A percentile compares a stretch with the other conserved stretches of the same genome.
Conservation (phyloP, 2,329 filamentous ascomycete species). For the Ceratocystiopsis sp. region DNA sequence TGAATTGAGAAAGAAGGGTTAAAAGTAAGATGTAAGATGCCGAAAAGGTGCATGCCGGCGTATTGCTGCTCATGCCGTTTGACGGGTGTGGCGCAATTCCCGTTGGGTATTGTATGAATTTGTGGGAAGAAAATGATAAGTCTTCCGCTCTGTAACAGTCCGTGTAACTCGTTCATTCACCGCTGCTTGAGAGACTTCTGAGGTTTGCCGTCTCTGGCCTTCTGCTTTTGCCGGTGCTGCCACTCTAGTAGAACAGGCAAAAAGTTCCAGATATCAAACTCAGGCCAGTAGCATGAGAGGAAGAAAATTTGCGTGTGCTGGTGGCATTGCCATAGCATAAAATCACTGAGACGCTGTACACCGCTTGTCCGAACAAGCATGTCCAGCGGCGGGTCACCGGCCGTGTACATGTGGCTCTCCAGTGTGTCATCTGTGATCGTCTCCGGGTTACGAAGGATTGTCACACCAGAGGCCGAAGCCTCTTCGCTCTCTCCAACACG, state of each 20-base stretch:
- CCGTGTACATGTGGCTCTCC: slow-evolving; percentile 75
- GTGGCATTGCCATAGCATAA: slow-evolving; percentile 98
- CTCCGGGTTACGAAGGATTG: slow-evolving; percentile 54
- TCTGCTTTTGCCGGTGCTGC: slow-evolving; percentile 50
- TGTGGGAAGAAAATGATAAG: too few species aligned
- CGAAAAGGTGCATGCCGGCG: too few species aligned
- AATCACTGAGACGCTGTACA: slow-evolving; percentile 84
- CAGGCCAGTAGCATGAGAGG: slow-evolving; percentile 81
- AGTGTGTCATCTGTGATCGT: slow-evolving; percentile 71
- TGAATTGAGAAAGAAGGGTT: too few species aligned
- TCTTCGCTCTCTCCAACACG: slow-evolving; percentile 14
- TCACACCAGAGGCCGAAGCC: slow-evolving; percentile 11
- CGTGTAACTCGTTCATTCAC: neutral
- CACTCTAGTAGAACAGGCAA: slow-evolving; percentile 85
- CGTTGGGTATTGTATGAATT: too few species aligned
- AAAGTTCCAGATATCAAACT: slow-evolving; percentile 89
- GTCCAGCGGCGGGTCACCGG: slow-evolving; percentile 71
- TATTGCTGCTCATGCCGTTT: too few species aligned
- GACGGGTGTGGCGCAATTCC: too few species aligned
- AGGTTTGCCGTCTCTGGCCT: slow-evolving; percentile 31
- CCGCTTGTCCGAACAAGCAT: slow-evolving; percentile 84
- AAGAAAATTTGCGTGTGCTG: slow-evolving; percentile 87
- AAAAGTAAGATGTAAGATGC: too few species aligned
- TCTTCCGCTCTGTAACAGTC: neutral
- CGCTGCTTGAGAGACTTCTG: slow-evolving; percentile 18